A percentile compares a stretch with the other conserved stretches of the same genome.
These are phyloP conservation scores for Arthrobotrys iridis DNA, from an alignment of 2,329 filamentous ascomycete genomes.

Conservation along the genomic window DNA sequence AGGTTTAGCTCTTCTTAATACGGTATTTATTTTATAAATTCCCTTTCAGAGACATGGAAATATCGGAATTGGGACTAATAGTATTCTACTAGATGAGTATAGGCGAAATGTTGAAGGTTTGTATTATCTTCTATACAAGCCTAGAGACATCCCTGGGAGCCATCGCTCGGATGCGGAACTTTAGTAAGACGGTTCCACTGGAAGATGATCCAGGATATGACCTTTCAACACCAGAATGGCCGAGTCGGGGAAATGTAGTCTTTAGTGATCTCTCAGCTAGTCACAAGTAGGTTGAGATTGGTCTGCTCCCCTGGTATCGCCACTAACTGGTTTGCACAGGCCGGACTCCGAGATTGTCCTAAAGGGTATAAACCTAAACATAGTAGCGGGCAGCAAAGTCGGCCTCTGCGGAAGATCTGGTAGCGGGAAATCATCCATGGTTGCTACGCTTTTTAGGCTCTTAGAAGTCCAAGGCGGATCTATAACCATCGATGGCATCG, in stretches of 20 bases:
- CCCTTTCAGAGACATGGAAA: no score
- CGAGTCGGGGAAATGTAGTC: constrained; percentile 19
- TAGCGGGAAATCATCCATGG: constrained; percentile 53
- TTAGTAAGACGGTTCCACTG: constrained; percentile 26
- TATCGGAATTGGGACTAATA: not conserved
- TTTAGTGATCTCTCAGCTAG: constrained; percentile 44
- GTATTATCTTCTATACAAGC: constrained; percentile 59
- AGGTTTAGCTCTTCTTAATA: constrained; percentile 60
- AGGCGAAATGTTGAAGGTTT: constrained; percentile 57
- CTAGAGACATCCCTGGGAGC: constrained; percentile 61
- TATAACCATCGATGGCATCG: constrained; percentile 45
- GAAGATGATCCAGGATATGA: constrained; percentile 29
- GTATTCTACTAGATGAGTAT: constrained; percentile 53
- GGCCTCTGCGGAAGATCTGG: constrained; percentile 52
- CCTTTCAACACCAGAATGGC: constrained; percentile 30
- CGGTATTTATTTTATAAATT: constrained; percentile 59
- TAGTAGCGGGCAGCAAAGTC: constrained; percentile 33
- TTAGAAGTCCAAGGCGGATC: constrained; percentile 33
- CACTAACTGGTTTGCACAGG: not conserved
- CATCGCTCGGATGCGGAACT: constrained; percentile 57
- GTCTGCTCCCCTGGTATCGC: not conserved
- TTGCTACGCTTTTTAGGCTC: constrained; percentile 43
- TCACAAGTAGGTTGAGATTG: constrained; percentile 33
- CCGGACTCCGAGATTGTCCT: constrained; percentile 44
- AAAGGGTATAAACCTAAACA: constrained; percentile 27